phyloP scores from a whole-genome alignment of 352 stramenopile species.

The Globisporangium emineosum region DNA sequence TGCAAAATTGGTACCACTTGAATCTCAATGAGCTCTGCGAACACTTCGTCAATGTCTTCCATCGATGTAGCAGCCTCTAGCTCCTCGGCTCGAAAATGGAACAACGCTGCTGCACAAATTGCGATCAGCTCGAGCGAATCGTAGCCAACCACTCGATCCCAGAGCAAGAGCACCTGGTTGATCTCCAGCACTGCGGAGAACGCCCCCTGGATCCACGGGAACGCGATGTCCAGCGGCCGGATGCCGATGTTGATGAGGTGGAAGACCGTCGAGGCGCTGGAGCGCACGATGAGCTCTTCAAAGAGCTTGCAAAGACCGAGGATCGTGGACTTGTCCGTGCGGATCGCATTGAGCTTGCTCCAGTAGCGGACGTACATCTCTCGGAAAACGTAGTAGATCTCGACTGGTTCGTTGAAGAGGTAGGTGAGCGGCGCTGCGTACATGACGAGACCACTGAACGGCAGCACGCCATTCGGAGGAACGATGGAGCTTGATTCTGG shows the following conservation, averaged over 20 bases:
- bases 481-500: slow-evolving; percentile 19
- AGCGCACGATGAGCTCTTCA: slow-evolving; percentile 55
- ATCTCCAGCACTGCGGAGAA: slow-evolving; percentile 80
- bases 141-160: slow-evolving; percentile 73
- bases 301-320: slow-evolving; percentile 74
- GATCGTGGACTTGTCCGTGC: slow-evolving; percentile 49
- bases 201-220: slow-evolving; percentile 76
- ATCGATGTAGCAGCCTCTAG: slow-evolving; percentile 35
- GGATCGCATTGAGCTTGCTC: slow-evolving; percentile 72
- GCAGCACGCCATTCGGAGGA: slow-evolving; percentile 66
- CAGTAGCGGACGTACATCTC: slow-evolving; percentile 79
- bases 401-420: slow-evolving; percentile 55
- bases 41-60: slow-evolving; percentile 64
- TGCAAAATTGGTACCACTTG: slow-evolving; percentile 66
- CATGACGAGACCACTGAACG: slow-evolving; percentile 70
- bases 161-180: slow-evolving; percentile 70
- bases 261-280: slow-evolving; percentile 46
- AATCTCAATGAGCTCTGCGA: slow-evolving; percentile 67
- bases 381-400: slow-evolving; percentile 76
- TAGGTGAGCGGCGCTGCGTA: slow-evolving; percentile 73
- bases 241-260: slow-evolving; percentile 61
- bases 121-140: slow-evolving; percentile 67
- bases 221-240: slow-evolving; percentile 64
- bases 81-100: slow-evolving; percentile 62
- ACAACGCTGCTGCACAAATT: slow-evolving; percentile 67